Evolutionary conservation across 2,329 filamentous ascomycete genomes (phyloP), one percentile per base, ranked within the genome.

Genomic region (Chrysoporthe austroafricana): DNA sequence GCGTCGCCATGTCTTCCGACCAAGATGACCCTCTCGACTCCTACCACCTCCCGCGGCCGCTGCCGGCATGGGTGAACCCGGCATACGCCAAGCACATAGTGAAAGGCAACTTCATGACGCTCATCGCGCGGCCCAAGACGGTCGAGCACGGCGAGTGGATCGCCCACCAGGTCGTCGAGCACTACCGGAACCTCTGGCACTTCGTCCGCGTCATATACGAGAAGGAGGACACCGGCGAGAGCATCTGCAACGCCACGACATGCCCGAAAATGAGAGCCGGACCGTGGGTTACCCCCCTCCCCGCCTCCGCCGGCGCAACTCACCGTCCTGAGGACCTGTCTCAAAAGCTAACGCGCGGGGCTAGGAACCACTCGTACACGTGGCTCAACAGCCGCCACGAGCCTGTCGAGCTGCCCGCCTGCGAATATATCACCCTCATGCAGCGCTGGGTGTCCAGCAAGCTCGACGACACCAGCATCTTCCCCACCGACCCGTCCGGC

Each of bases 201-300:
- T 93, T 94, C 84, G 88, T 94, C 65, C 88, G 91, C 72, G 89
- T 94, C 52, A 88, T 95, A 72, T 90, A 93, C 75, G 91, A 93
- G 74, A 86, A 90, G 71, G 92, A 94, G 76, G 86, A 88, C 61
- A 86, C 88, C 68, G 89, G 90, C 34, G 83, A 82, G 69, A 86
- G 89, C 11, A 89, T 95, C 72, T 96, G 93, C 82, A 95, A 94
- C 76, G 83, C 90, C 68, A 86, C 86, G 69, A 88, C 86, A 54
- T 96, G 93, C 75, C 92, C 93, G 57, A 91, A 90, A 66, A 96
- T 96, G 93, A 92, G 91, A 70, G 93, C 93, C 75, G 92, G 92
- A 76, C 85, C 88, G 92, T 94, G 84, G 82, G 91, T 85, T 13
- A 13, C 13, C 4, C 4, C 48, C 21, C 1, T 1, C 36, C 36